Conservation (phyloP, 2,329 filamentous ascomycete genomes). For the Onygenales sp. region DNA sequence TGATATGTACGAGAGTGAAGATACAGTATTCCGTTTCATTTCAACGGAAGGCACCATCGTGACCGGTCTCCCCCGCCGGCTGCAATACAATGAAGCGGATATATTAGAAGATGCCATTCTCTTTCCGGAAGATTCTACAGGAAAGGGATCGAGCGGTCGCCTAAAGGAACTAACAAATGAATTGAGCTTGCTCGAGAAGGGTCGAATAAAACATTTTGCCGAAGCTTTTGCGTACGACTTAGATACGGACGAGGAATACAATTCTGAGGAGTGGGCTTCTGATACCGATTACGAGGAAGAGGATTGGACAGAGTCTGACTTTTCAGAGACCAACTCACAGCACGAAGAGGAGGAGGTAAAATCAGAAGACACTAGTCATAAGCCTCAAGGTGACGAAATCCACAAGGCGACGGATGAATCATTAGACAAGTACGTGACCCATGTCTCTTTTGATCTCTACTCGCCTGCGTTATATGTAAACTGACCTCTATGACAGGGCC, state of each 20-base stretch:
- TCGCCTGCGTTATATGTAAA: not conserved
- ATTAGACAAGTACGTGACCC: conserved; percentile 2
- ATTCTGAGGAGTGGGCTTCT: conserved; percentile 11
- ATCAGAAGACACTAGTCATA: not conserved
- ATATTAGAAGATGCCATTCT: conserved; percentile 32
- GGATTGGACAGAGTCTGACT: conserved; percentile 7
- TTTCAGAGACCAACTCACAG: not conserved
- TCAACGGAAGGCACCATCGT: conserved; percentile 1
- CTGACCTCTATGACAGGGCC: not conserved
- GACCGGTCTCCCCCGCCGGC: conserved; percentile 10
- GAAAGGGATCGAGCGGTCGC: conserved; percentile 4
- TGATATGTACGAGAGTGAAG: conserved; percentile 3
- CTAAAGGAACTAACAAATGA: conserved; percentile 7
- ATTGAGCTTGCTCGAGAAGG: conserved; percentile 12
- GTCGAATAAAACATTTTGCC: conserved; percentile 11
- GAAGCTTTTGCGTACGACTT: conserved; percentile 10
- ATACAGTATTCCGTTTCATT: conserved; percentile 4
- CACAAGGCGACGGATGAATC: not conserved
- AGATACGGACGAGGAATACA: conserved; percentile 20
- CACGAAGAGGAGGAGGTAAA: conserved; percentile 7
- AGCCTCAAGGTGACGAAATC: not conserved
- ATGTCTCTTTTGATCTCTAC: not conserved
- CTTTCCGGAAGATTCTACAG: conserved; percentile 27
- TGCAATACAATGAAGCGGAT: conserved; percentile 33
- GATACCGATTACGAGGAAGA: conserved; percentile 12